Evolutionary conservation across 805 yeast species (phyloP).

Genomic region (Sugiyamaella americana): DNA sequence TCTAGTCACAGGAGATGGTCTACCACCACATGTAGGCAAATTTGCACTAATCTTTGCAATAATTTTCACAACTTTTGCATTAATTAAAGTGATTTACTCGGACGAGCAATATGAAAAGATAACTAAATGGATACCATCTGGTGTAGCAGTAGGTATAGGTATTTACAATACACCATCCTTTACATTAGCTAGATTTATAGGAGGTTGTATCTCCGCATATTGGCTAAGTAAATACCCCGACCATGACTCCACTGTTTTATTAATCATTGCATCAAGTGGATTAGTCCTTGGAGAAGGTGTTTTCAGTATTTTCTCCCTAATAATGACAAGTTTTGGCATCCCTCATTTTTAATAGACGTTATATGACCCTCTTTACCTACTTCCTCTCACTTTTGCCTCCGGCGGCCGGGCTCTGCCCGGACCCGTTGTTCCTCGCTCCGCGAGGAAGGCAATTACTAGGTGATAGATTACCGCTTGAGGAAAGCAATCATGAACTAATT

Average conservation of each 20-base stretch:
- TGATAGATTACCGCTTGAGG: too few species aligned
- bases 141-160: conserved; percentile 96
- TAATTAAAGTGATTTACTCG: conserved; percentile 36
- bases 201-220: conserved; percentile 66
- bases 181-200: conserved; percentile 86
- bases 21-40: conserved; percentile 69
- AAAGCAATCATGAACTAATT: too few species aligned
- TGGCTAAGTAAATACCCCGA: conserved; percentile 29
- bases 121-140: conserved; percentile 68
- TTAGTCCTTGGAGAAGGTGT: conserved; percentile 91
- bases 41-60: conserved; percentile 66
- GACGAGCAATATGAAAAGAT: conserved; percentile 12
- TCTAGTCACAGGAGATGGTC: conserved; percentile 81
- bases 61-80: conserved; percentile 53
- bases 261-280: conserved; percentile 89
- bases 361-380: too few species aligned
- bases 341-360: conserved; percentile 46
- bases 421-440: too few species aligned
- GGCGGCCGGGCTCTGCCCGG: too few species aligned
- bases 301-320: conserved; percentile 74
- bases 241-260: conserved; percentile 51
- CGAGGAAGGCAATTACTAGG: too few species aligned
- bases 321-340: conserved; percentile 60
- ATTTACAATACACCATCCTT: conserved; percentile 91
- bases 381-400: too few species aligned